These are phyloP conservation scores for Naganishia liquefaciens DNA, from an alignment of 1,284 basidiomycete species.

Conservation along the genomic window DNA sequence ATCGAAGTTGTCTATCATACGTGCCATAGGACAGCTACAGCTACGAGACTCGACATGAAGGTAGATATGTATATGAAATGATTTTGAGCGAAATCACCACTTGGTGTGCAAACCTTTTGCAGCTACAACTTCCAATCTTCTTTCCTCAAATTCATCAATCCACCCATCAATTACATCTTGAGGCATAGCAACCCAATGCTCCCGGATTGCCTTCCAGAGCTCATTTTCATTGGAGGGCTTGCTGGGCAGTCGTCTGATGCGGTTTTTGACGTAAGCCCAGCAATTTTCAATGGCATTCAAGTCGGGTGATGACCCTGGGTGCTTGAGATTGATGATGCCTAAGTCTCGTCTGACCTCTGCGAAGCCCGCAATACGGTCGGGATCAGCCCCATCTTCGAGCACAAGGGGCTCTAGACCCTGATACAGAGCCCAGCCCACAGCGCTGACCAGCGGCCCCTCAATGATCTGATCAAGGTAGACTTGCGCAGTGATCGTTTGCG, in stretches of 20 bases:
- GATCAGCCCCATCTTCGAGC: slow-evolving; percentile 1
- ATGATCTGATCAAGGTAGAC: slow-evolving; percentile 5
- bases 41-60: background rate
- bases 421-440: background rate
- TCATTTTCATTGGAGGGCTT: background rate
- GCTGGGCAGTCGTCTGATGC: background rate
- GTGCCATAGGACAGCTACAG: background rate
- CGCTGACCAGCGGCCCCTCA: background rate
- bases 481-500: background rate
- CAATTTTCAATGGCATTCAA: slow-evolving; percentile 6
- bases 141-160: background rate
- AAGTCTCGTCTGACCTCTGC: background rate
- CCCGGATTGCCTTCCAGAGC: background rate
- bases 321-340: slow-evolving; percentile 5
- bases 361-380: background rate
- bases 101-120: background rate
- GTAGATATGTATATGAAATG: background rate
- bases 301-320: slow-evolving; percentile 4
- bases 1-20: background rate
- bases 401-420: slow-evolving; percentile 1
- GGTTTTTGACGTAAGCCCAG: slow-evolving; percentile 1
- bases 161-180: background rate
- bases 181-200: slow-evolving; percentile 1
- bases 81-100: slow-evolving; percentile 5
- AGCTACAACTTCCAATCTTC: background rate